Percentiles rank a stretch among this genome's conserved stretches.
Evolutionary conservation across 331 rosid genomes (phyloP).

Genomic region (Acacia pycnantha): DNA sequence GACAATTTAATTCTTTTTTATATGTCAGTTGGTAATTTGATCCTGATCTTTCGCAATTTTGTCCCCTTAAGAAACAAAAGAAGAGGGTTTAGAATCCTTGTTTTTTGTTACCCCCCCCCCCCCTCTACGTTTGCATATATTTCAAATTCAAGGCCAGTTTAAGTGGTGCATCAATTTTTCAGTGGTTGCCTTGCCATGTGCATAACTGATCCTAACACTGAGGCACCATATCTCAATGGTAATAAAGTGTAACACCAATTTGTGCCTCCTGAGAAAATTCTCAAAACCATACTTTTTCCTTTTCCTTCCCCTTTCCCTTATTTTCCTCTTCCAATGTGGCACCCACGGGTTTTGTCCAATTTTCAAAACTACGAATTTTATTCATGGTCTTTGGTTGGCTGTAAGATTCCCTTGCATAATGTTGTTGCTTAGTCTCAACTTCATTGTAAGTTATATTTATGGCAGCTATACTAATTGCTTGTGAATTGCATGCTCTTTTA

Average conservation of each 20-base stretch:
- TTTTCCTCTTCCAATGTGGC: neutral
- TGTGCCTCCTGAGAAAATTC: constrained; percentile 2
- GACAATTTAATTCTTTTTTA: neutral
- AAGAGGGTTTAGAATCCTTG: neutral
- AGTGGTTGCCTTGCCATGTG: neutral
- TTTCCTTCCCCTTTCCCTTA: neutral
- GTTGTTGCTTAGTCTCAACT: neutral
- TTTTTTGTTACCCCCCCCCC: neutral
- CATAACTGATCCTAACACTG: neutral
- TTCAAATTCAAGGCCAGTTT: neutral
- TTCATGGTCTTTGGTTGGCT: neutral
- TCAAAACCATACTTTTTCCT: neutral
- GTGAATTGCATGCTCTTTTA: neutral
- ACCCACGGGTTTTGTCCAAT: neutral
- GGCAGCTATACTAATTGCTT: neutral
- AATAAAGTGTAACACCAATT: neutral
- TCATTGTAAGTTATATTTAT: neutral
- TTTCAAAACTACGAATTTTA: neutral
- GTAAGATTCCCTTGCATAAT: neutral
- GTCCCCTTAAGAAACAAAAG: neutral
- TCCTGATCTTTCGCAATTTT: neutral
- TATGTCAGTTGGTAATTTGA: neutral
- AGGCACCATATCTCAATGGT: neutral
- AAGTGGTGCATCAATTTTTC: neutral
- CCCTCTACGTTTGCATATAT: neutral